Evolutionary conservation across 441 rosid genomes (phyloP).

Genomic region (Corymbia calophylla): DNA sequence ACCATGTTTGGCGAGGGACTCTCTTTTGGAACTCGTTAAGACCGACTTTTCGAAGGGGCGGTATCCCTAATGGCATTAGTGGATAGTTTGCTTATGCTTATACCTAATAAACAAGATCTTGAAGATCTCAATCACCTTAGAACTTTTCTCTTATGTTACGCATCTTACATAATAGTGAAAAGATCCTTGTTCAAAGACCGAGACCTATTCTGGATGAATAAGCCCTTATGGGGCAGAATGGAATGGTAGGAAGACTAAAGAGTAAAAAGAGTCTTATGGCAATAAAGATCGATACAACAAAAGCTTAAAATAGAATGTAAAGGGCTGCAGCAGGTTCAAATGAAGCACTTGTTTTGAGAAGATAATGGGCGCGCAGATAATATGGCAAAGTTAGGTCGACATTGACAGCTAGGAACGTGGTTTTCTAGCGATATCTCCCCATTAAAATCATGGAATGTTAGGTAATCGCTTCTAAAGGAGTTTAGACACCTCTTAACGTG

Average conservation of each 20-base stretch:
- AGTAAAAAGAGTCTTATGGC: neutral
- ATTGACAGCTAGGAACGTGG: too few relatives aligned
- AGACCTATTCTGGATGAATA: neutral
- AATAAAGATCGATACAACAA: neutral
- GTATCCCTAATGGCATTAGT: neutral
- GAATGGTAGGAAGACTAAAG: neutral
- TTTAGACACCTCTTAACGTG: neutral
- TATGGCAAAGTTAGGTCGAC: neutral
- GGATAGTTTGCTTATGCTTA: neutral
- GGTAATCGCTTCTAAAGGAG: neutral
- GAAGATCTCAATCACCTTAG: neutral
- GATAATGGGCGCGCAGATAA: neutral
- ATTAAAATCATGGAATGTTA: neutral
- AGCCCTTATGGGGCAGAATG: neutral
- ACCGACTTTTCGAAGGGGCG: neutral
- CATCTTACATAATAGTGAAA: neutral
- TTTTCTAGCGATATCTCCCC: neutral
- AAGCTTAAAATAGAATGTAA: neutral
- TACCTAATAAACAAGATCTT: neutral
- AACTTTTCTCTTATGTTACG: neutral
- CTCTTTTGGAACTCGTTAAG: neutral
- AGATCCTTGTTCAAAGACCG: neutral
- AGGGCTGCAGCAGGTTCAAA: neutral
- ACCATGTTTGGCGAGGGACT: neutral
- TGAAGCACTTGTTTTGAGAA: neutral